Base-by-base conservation (phyloP, 1,284 basidiomycete genomes). In the Meira nashicola region DNA sequence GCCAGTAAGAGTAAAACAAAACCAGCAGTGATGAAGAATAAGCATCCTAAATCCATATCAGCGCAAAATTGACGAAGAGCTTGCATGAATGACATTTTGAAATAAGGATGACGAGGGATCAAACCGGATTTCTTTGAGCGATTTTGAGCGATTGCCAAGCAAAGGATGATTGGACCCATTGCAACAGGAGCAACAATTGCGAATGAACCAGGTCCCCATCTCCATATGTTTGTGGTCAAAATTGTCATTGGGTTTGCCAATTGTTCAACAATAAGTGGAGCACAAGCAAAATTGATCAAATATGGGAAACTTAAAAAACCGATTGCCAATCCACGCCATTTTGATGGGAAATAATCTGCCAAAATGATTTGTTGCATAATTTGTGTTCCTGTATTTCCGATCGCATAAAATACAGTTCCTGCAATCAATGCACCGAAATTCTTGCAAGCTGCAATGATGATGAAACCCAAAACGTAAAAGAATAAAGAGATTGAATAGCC, bases 291-390 rank as follows among this genome's bases (percentile, higher is more conserved):
- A 61, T 73, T 75, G 59, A 78, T 63, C 38, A 76, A 52, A 58
- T 74, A 73, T 2, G 76, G 76, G 10, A 71, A 44, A 39, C 67
- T 66, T 44, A 78, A 60, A 25, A 77, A 57, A n/a, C 75, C 73
- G 58, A 73, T 71, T 38, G 68, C 69, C 15, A 65, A 52, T 3
- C 74, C 72, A 21, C 76, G 64, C 66, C 65, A 71, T 40, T 72
- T 67, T 8, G 74, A 66, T 7, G 73, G 67, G 58, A 73, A 63
- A 57, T 64, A 70, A 60, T 78, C 76, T 38, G 76, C 76, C 28
- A 78, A 54, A 11, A 77, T 64, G 55, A 77, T 73, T 63, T 77
- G 74, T 53, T 74, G 71, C 61, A 77, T 70, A 63, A 78, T 76
- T 58, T 77, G 72, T 1, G 68, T 46, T 28, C 75, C 75, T 1